A percentile compares a stretch with the other conserved stretches of the same genome.
These are phyloP conservation scores for Amylocarpus encephaloides DNA, from an alignment of 2,329 filamentous ascomycete species.

Conservation along the genomic window DNA sequence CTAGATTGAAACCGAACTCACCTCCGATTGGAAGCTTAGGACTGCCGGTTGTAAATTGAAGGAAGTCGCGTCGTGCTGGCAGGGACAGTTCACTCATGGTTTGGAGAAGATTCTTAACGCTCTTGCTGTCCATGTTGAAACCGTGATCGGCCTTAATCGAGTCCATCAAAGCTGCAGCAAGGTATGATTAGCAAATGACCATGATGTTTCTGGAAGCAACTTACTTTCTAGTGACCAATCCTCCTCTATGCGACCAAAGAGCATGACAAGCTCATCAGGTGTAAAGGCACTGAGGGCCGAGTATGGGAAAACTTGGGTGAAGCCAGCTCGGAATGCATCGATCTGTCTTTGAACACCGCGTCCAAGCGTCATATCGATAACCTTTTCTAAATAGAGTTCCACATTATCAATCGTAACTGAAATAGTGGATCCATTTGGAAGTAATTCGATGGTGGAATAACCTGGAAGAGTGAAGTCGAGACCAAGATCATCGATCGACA, in stretches of 20 bases:
- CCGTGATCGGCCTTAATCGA: constrained; percentile 98
- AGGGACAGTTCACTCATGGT: constrained; percentile 82
- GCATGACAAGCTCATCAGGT: constrained; percentile 85
- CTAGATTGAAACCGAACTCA: constrained; percentile 41
- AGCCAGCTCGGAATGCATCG: constrained; percentile 83
- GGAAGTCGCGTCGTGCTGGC: constrained; percentile 78
- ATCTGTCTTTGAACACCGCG: constrained; percentile 81
- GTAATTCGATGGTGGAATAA: constrained; percentile 78
- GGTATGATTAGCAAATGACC: constrained; percentile 15
- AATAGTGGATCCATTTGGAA: constrained; percentile 66
- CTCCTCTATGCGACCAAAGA: constrained; percentile 89
- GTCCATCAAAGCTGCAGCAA: constrained; percentile 73
- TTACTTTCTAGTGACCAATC: constrained; percentile 97
- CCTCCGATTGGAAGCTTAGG: constrained; percentile 97
- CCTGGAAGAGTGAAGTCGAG: constrained; percentile 94
- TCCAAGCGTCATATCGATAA: constrained; percentile 88
- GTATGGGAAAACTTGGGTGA: constrained; percentile 95
- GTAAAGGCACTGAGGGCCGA: constrained; percentile 89
- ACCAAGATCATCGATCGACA: constrained; percentile 76
- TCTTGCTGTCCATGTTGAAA: constrained; percentile 97
- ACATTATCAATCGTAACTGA: constrained; percentile 86
- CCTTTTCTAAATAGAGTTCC: constrained; percentile 77
- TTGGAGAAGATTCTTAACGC: constrained; percentile 85
- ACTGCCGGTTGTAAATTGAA: constrained; percentile 97
- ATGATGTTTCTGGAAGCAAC: constrained; percentile 32